Conservation (phyloP, 768 basidiomycete species). For the Xerocomellus amylosporus region DNA sequence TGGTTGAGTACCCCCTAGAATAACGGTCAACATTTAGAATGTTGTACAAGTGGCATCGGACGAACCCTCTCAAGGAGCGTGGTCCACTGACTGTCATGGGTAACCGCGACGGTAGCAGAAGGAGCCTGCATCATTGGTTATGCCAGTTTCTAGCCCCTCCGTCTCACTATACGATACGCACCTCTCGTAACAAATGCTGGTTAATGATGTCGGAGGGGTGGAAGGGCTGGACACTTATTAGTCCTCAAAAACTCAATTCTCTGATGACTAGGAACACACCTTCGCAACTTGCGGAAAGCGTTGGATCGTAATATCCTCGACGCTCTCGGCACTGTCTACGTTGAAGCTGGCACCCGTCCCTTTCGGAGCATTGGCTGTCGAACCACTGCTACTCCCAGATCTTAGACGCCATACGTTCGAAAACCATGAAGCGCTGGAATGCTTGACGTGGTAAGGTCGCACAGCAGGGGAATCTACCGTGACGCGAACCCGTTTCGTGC, state of each 20-base stretch:
- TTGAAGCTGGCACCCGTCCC: not conserved
- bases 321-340: not conserved
- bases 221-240: not conserved
- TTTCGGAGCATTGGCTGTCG: not conserved
- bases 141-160: not conserved
- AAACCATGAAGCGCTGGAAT: not conserved
- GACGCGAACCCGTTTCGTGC: conserved; percentile 1
- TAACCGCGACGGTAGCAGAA: conserved; percentile 7
- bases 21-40: not conserved
- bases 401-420: not conserved
- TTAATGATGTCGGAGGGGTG: conserved; percentile 15
- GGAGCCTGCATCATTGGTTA: not conserved
- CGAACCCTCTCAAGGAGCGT: conserved; percentile 3
- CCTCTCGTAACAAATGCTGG: conserved; percentile 2
- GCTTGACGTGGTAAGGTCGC: not conserved
- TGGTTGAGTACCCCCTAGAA: not conserved
- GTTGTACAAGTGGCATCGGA: not conserved
- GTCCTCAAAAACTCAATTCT: not conserved
- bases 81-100: conserved; percentile 11
- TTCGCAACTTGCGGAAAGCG: conserved; percentile 5
- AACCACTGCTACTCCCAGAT: not conserved
- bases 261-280: not conserved
- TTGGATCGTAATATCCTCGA: not conserved
- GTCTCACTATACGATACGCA: not conserved
- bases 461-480: not conserved